These are phyloP conservation scores for Colletotrichum liriopes DNA, from an alignment of 2,329 filamentous ascomycete genomes.

Conservation along the genomic window DNA sequence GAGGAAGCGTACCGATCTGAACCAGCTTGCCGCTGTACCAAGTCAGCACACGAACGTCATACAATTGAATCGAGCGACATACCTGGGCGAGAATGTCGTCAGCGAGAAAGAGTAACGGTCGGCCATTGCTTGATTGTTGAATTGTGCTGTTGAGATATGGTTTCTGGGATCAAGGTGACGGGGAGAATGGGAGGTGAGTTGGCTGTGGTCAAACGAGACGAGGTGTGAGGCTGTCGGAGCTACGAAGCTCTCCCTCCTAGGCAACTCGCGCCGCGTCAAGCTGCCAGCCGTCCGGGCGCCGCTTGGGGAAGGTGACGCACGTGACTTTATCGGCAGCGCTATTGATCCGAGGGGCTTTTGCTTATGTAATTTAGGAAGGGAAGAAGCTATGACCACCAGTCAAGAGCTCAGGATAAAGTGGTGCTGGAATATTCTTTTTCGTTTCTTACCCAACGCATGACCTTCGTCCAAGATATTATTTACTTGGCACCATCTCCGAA, in stretches of 20 bases:
- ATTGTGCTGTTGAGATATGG: constrained; percentile 12
- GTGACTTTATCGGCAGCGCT: constrained; percentile 15
- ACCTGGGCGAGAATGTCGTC: constrained; percentile 99
- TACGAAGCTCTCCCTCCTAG: constrained; percentile 44
- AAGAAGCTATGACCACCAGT: constrained; percentile 38
- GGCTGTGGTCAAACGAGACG: constrained; percentile 38
- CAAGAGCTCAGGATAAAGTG: constrained; percentile 39
- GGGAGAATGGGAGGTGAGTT: constrained; percentile 33
- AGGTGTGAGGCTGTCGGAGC: constrained; percentile 43
- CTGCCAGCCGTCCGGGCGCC: constrained; percentile 33
- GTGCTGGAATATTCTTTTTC: constrained; percentile 42
- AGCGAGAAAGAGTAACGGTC: constrained; percentile 99
- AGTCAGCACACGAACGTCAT: constrained; percentile 43
- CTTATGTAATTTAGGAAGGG: constrained; percentile 14
- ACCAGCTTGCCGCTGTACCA: constrained; percentile 91
- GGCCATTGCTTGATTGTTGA: constrained; percentile 76
- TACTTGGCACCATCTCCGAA: constrained; percentile 22
- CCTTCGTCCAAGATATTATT: constrained; percentile 7
- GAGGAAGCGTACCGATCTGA: constrained; percentile 80
- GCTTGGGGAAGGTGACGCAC: not conserved
- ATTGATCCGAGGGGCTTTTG: constrained; percentile 15
- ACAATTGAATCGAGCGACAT: constrained; percentile 57
- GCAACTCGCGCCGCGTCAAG: constrained; percentile 47
- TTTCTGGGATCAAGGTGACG: constrained; percentile 20
- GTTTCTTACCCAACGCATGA: not conserved